Evolutionary conservation across 139 green algal genomes (phyloP).

Genomic region (Tetradesmus lagerheimii): DNA sequence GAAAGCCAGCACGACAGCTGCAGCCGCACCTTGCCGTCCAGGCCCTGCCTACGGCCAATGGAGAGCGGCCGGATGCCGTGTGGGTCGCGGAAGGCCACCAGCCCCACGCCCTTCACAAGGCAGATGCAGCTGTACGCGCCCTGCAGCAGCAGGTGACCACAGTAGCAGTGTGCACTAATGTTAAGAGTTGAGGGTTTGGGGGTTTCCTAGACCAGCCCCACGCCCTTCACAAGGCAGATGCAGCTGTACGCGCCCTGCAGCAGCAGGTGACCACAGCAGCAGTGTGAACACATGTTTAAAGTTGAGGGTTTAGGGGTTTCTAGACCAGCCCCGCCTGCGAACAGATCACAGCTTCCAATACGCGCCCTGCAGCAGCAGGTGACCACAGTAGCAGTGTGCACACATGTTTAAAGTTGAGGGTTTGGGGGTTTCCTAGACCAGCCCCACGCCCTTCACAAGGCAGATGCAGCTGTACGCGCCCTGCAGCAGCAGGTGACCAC

Average conservation of each 20-base stretch:
- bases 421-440: too few relatives aligned
- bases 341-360: slow-evolving; percentile 94
- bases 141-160: slow-evolving; percentile 68
- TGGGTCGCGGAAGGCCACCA: slow-evolving; percentile 97
- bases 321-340: slow-evolving; percentile 96
- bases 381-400: too few relatives aligned
- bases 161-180: too few relatives aligned
- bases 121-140: slow-evolving; percentile 95
- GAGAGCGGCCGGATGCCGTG: slow-evolving; percentile 97
- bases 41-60: slow-evolving; percentile 73
- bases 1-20: too few relatives aligned
- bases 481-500: slow-evolving; percentile 52
- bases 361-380: slow-evolving; percentile 81
- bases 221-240: slow-evolving; percentile 92
- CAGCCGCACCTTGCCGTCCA: slow-evolving; percentile 36
- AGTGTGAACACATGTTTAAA: too few relatives aligned
- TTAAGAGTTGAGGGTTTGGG: too few relatives aligned
- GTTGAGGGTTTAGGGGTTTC: too few relatives aligned
- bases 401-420: too few relatives aligned
- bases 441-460: slow-evolving; percentile 93
- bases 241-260: slow-evolving; percentile 94
- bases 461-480: slow-evolving; percentile 95
- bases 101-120: slow-evolving; percentile 93
- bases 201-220: slow-evolving; percentile 98
- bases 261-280: too few relatives aligned